A percentile compares a stretch with the other conserved stretches of the same genome.
Evolutionary conservation across 306 rosid species (phyloP).

Genomic region (Cicer yamashitae): DNA sequence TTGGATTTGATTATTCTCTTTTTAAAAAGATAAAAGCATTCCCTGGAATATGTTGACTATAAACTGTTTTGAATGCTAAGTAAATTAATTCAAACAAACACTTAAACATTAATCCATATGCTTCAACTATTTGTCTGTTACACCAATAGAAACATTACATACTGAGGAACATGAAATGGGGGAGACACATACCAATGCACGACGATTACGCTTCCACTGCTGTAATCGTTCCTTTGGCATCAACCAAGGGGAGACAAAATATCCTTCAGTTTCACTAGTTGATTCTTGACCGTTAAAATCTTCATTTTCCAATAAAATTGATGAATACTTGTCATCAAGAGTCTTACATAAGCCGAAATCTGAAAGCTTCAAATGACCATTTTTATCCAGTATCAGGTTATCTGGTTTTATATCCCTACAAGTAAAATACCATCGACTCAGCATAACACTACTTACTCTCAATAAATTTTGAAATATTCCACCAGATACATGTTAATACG

Average conservation of each 20-base stretch:
- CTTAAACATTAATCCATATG: conserved; percentile 23
- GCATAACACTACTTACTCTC: conserved; percentile 37
- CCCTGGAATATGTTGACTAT: conserved; percentile 17
- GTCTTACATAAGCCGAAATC: conserved; percentile 99
- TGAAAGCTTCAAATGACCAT: conserved; percentile 97
- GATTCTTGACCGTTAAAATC: conserved; percentile 67
- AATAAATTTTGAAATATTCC: conserved; percentile 34
- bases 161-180: conserved; percentile 36
- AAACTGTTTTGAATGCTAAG: conserved; percentile 17
- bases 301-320: conserved; percentile 84
- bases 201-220: conserved; percentile 98
- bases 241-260: conserved; percentile 78
- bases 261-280: conserved; percentile 70
- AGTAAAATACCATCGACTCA: conserved; percentile 46
- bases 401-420: conserved; percentile 99
- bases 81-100: conserved; percentile 22
- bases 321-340: conserved; percentile 90
- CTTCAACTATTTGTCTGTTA: conserved; percentile 32
- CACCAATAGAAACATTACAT: conserved; percentile 8
- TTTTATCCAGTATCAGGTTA: conserved; percentile 92
- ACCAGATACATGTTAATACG: conserved; percentile 20
- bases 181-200: conserved; percentile 76
- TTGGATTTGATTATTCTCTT: neutral
- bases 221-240: conserved; percentile 96
- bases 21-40: neutral